These are phyloP conservation scores for Lipomyces sp. DNA, from an alignment of 805 yeast genomes.

Conservation along the genomic window DNA sequence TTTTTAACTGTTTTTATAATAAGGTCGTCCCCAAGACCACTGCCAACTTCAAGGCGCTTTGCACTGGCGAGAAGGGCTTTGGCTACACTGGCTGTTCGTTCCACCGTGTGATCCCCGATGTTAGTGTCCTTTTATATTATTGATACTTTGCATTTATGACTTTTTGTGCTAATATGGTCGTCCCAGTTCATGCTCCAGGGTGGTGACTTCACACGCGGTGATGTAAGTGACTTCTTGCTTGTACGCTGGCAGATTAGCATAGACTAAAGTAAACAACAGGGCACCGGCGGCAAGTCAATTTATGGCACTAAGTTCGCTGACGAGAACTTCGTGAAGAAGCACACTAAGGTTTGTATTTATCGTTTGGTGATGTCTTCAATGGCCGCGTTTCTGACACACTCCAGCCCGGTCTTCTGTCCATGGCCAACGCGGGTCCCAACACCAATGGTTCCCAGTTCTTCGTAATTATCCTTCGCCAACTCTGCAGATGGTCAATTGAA, in stretches of 20 bases:
- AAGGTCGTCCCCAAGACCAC: conserved; percentile 76
- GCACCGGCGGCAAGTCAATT: conserved; percentile 88
- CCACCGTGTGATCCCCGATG: conserved; percentile 72
- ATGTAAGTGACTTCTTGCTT: conserved; percentile 43
- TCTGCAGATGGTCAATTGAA: neutral
- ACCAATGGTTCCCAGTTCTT: conserved; percentile 92
- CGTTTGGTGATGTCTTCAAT: neutral
- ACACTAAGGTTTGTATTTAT: conserved; percentile 45
- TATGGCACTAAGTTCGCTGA: conserved; percentile 76
- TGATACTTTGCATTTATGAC: neutral
- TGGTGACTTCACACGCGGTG: conserved; percentile 83
- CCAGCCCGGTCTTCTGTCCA: conserved; percentile 69
- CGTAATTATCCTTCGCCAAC: conserved; percentile 34
- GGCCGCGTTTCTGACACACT: conserved; percentile 42
- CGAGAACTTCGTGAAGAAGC: conserved; percentile 73
- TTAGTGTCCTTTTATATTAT: conserved; percentile 8
- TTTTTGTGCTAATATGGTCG: conserved; percentile 39
- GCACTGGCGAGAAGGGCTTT: conserved; percentile 85
- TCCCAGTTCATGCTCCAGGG: conserved; percentile 96
- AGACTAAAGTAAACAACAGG: conserved; percentile 44
- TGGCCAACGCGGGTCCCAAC: conserved; percentile 76
- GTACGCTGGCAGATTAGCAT: neutral
- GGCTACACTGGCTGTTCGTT: conserved; percentile 74
- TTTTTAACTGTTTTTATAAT: conserved; percentile 58
- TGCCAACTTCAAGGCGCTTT: conserved; percentile 83